These are phyloP conservation scores for Penicillium sp. DNA, from an alignment of 2,329 filamentous ascomycete genomes.

Conservation along the genomic window DNA sequence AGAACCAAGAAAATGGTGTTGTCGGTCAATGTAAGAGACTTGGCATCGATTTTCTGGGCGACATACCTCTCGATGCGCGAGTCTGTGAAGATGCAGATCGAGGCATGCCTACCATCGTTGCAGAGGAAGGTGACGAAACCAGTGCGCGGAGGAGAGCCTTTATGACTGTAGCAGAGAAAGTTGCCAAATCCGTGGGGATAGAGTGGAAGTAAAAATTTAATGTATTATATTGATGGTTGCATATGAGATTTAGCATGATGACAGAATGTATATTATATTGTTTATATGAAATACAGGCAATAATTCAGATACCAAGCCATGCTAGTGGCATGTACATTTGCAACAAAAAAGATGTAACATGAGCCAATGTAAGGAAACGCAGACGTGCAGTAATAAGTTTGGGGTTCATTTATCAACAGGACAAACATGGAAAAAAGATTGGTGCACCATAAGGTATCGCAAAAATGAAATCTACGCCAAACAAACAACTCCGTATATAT, in stretches of 20 bases:
- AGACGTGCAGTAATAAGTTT: background rate
- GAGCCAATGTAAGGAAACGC: background rate
- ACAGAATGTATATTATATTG: background rate
- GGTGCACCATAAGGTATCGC: too few species aligned
- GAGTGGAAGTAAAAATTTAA: slow-evolving; percentile 29
- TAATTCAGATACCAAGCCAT: background rate
- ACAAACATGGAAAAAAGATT: background rate
- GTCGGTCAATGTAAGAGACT: slow-evolving; percentile 66
- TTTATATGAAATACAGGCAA: background rate
- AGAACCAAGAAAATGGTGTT: slow-evolving; percentile 56
- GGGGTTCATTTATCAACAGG: background rate
- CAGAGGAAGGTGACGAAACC: slow-evolving; percentile 61
- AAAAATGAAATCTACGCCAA: background rate
- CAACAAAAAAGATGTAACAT: background rate
- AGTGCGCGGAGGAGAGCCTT: slow-evolving; percentile 72
- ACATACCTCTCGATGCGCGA: slow-evolving; percentile 79
- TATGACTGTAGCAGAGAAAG: slow-evolving; percentile 60
- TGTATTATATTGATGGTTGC: background rate
- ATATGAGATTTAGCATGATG: background rate
- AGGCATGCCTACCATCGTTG: slow-evolving; percentile 85
- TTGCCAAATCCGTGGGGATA: slow-evolving; percentile 44
- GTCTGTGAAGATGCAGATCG: slow-evolving; percentile 85
- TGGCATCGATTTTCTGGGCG: slow-evolving; percentile 74
- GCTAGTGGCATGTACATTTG: background rate
- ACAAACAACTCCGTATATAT: background rate